Conservation (phyloP, 2,329 filamentous ascomycete genomes). For the Pleochaeta shiraiana region DNA sequence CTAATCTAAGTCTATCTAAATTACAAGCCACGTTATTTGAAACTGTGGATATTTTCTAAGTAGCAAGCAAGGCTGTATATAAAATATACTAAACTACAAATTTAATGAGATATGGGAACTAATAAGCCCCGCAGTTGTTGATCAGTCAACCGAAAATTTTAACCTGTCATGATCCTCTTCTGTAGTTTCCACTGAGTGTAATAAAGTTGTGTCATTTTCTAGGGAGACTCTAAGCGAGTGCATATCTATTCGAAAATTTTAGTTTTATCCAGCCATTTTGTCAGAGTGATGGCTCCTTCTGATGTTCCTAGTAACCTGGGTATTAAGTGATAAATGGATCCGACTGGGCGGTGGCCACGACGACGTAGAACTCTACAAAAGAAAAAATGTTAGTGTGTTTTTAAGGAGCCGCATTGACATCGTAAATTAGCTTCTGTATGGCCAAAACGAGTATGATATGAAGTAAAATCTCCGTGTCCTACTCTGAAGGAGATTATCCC, state of each 20-base stretch:
- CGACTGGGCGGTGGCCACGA: background rate
- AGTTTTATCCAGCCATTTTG: background rate
- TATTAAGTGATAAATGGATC: background rate
- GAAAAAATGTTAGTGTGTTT: background rate
- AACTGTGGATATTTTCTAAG: background rate
- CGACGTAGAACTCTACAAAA: background rate
- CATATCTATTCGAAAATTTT: background rate
- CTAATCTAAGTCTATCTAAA: background rate
- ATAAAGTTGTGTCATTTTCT: background rate
- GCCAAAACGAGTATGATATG: background rate
- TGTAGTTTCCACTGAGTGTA: background rate
- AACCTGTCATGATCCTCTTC: background rate
- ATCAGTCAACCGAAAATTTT: background rate
- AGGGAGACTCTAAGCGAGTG: background rate
- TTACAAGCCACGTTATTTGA: background rate
- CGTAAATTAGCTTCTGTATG: background rate
- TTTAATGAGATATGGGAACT: background rate
- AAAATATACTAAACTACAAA: background rate
- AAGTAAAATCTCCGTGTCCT: background rate
- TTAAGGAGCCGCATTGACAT: background rate
- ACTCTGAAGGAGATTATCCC: background rate
- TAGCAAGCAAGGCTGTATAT: too few species aligned
- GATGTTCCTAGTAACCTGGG: background rate
- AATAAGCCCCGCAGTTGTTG: background rate
- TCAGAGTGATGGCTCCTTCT: background rate